These are phyloP conservation scores for Seminavis robusta DNA, from an alignment of 108 stramenopile genomes.

Conservation along the genomic window DNA sequence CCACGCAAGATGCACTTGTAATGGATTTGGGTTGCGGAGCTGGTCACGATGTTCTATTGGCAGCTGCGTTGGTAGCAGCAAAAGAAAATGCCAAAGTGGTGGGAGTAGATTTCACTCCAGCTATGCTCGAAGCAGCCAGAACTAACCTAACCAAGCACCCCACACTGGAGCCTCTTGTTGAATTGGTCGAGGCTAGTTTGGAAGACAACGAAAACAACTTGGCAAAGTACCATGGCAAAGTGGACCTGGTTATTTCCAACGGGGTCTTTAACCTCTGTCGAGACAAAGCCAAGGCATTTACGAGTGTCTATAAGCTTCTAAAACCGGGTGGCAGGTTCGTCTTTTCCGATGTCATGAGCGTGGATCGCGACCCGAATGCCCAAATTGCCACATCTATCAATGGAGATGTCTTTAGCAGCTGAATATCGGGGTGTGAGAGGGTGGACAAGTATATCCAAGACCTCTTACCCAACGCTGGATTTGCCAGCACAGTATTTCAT, in stretches of 20 bases:
- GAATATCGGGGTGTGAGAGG: not conserved
- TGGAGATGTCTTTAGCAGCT: not conserved
- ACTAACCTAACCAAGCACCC: slow-evolving; percentile 16
- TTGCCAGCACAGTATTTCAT: too few relatives aligned
- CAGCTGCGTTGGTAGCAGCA: slow-evolving; percentile 46
- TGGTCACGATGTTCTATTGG: slow-evolving; percentile 59
- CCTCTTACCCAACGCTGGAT: too few relatives aligned
- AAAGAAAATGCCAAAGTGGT: slow-evolving; percentile 59
- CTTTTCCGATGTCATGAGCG: slow-evolving; percentile 1
- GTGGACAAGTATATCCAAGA: not conserved
- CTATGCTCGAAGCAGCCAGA: slow-evolving; percentile 44
- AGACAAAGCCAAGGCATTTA: slow-evolving; percentile 56
- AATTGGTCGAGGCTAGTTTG: slow-evolving; percentile 36
- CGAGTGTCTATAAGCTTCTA: not conserved
- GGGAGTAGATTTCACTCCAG: slow-evolving; percentile 80
- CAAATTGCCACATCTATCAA: not conserved
- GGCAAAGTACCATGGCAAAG: slow-evolving; percentile 47
- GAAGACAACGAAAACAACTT: slow-evolving; percentile 65
- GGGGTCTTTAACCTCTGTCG: slow-evolving; percentile 81
- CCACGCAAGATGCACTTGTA: not conserved
- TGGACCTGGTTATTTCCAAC: slow-evolving; percentile 68
- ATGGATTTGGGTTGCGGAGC: slow-evolving; percentile 27
- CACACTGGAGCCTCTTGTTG: slow-evolving; percentile 14
- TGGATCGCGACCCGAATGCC: not conserved
- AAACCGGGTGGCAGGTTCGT: slow-evolving; percentile 10